Evolutionary conservation across 352 stramenopile genomes (phyloP).

Genomic region (Globisporangium echinulatum): DNA sequence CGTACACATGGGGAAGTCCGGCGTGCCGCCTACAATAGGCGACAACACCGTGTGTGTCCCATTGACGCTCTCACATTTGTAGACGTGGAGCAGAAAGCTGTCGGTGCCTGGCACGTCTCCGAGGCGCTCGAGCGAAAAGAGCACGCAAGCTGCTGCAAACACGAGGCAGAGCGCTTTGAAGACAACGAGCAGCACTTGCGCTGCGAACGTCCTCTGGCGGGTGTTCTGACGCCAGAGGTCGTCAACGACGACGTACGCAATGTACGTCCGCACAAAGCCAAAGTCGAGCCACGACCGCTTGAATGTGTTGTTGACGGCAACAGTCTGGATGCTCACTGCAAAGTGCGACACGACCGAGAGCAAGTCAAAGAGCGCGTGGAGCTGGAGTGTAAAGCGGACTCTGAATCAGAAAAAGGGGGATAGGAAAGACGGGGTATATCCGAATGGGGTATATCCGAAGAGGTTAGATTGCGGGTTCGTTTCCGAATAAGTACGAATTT

Average conservation of each 20-base stretch:
- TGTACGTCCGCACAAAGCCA: constrained; percentile 79
- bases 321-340: constrained; percentile 65
- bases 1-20: constrained; percentile 43
- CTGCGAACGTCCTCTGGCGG: constrained; percentile 70
- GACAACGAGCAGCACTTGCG: constrained; percentile 68
- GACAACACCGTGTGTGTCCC: constrained; percentile 40
- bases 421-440: background rate
- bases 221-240: constrained; percentile 61
- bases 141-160: constrained; percentile 75
- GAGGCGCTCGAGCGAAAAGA: constrained; percentile 82
- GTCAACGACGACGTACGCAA: constrained; percentile 77
- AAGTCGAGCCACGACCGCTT: constrained; percentile 83
- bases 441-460: background rate
- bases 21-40: constrained; percentile 43
- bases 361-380: constrained; percentile 78
- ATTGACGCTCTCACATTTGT: constrained; percentile 61
- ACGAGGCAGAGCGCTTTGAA: constrained; percentile 76
- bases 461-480: no score
- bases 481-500: no score
- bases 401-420: constrained; percentile 15
- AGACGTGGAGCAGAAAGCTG: constrained; percentile 81
- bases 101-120: constrained; percentile 77
- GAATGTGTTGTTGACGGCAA: constrained; percentile 35
- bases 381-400: constrained; percentile 47
- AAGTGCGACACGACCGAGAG: constrained; percentile 83